phyloP scores from a whole-genome alignment of 164 flowering plant genomes.

The Nelumbo lutea region DNA sequence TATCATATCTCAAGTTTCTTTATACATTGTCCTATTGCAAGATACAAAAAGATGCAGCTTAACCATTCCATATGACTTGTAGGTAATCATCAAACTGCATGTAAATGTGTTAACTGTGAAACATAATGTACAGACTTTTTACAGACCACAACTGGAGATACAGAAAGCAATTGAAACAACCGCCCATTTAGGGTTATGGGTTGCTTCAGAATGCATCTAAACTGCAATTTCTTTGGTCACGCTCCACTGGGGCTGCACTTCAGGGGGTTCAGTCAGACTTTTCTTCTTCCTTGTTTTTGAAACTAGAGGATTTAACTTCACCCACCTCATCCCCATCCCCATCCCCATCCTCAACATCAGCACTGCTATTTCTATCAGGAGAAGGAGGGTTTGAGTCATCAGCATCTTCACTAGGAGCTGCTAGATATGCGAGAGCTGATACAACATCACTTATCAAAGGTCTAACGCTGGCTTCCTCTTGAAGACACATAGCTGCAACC shows the following conservation, averaged over 20 bases:
- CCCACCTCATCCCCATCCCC: no score
- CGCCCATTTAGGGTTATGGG: no score
- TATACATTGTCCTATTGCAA: no score
- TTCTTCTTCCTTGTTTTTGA: background rate
- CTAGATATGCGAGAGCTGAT: constrained; percentile 50
- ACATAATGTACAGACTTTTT: no score
- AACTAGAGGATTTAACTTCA: background rate
- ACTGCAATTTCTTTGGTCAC: background rate
- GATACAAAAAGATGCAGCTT: no score
- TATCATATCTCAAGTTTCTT: no score
- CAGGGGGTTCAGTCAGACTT: background rate
- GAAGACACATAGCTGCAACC: constrained; percentile 80
- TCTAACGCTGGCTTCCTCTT: constrained; percentile 57
- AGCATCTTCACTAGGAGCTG: constrained; percentile 1
- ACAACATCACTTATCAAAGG: constrained; percentile 72
- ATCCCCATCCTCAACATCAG: constrained; percentile 2
- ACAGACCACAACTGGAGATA: background rate
- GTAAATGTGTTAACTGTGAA: no score
- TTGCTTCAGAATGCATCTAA: background rate
- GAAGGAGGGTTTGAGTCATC: background rate
- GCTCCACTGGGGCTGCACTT: background rate
- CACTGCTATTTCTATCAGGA: background rate
- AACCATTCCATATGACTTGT: no score
- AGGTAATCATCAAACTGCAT: no score
- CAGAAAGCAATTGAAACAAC: no score